Percentiles rank a stretch among this genome's conserved stretches.
Conservation (phyloP, 805 yeast genomes). For the Metschnikowia chrysomelidarum region DNA sequence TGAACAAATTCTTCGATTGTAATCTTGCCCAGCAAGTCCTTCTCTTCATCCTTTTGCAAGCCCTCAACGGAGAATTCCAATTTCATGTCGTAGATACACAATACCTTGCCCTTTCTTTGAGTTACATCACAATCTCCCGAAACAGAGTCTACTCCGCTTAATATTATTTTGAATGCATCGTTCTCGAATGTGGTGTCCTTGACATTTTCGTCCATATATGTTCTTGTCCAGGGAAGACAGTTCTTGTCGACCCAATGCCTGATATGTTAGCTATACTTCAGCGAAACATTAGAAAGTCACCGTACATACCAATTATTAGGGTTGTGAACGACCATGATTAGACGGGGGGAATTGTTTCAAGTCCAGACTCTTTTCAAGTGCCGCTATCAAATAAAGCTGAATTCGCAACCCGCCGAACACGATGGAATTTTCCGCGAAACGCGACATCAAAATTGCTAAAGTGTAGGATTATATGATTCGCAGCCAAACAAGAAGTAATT, state of each 20-base stretch:
- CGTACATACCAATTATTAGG: constrained; percentile 62
- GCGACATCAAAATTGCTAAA: neutral
- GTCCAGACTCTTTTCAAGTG: neutral
- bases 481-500: too few relatives aligned
- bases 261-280: constrained; percentile 17
- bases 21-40: constrained; percentile 42
- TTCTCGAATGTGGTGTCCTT: constrained; percentile 26
- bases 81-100: constrained; percentile 69
- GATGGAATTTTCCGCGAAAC: constrained; percentile 5
- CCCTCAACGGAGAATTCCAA: constrained; percentile 45
- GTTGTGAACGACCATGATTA: constrained; percentile 61
- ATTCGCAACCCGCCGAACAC: constrained; percentile 8
- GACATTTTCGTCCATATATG: constrained; percentile 45
- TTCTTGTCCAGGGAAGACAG: constrained; percentile 62
- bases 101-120: constrained; percentile 78
- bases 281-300: neutral
- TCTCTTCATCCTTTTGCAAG: constrained; percentile 38
- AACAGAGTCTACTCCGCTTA: constrained; percentile 42
- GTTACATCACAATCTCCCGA: constrained; percentile 80
- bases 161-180: constrained; percentile 24
- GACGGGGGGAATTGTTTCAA: neutral
- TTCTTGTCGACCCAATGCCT: constrained; percentile 75
- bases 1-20: constrained; percentile 69
- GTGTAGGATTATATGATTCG: neutral
- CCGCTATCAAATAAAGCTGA: neutral